Conservation (phyloP, 257 asterid genomes). For the Paraleonurus japonicus region DNA sequence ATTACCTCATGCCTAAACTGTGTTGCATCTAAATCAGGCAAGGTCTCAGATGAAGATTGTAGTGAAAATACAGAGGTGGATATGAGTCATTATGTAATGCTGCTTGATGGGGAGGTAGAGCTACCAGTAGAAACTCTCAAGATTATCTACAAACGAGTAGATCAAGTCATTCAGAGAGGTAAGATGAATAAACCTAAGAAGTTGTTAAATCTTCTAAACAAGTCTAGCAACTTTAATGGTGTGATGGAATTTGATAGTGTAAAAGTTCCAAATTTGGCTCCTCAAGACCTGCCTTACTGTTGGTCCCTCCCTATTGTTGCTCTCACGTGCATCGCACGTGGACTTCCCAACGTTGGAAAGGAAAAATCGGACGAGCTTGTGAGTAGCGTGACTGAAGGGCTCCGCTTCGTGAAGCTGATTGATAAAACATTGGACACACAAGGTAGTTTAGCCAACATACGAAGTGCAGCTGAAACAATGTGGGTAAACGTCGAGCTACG, state of each 20-base stretch:
- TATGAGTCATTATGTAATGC: conserved; percentile 7
- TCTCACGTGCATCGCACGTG: conserved; percentile 25
- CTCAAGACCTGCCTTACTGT: conserved; percentile 17
- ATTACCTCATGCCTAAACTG: background rate
- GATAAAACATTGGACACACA: conserved; percentile 20
- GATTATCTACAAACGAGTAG: conserved; percentile 17
- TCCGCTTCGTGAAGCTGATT: conserved; percentile 10
- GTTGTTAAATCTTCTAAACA: conserved; percentile 13
- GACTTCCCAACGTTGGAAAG: background rate
- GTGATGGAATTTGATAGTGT: conserved; percentile 14
- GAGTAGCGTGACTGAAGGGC: conserved; percentile 33
- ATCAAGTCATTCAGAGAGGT: conserved; percentile 21
- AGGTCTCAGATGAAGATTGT: background rate
- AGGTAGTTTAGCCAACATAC: conserved; percentile 13
- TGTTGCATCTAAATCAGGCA: background rate
- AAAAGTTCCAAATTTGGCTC: conserved; percentile 17
- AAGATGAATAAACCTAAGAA: conserved; percentile 11
- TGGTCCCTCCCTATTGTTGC: conserved; percentile 38
- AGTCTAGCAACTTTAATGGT: conserved; percentile 7
- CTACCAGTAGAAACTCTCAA: background rate
- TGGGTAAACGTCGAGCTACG: background rate
- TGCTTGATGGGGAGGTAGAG: conserved; percentile 9
- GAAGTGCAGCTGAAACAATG: background rate
- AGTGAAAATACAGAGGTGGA: no score
- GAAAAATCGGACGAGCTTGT: background rate